Conservation (phyloP, 257 asterid genomes). For the Solanum peruvianum region DNA sequence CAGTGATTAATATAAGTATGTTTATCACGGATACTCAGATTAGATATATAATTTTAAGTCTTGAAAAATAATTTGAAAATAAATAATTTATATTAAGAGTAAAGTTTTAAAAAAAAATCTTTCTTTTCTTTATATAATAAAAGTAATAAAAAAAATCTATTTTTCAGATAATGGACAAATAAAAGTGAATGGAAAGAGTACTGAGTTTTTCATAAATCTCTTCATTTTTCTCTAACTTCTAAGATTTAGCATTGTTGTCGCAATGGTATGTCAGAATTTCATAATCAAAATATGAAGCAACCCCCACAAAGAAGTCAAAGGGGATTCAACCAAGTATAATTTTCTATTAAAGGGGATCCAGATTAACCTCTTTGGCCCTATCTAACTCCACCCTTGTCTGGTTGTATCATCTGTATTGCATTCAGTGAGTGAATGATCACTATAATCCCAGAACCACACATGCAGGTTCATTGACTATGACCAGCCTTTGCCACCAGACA, state of each 20-base stretch:
- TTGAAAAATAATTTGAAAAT: neutral
- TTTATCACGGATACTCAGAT: neutral
- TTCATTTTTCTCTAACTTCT: neutral
- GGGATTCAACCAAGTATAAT: neutral
- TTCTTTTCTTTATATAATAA: too few species aligned
- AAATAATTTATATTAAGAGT: neutral
- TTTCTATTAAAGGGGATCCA: neutral
- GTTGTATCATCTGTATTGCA: neutral
- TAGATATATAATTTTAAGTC: neutral
- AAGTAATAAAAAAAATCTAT: too few species aligned
- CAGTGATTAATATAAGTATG: neutral
- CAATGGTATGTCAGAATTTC: neutral
- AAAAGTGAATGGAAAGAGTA: neutral
- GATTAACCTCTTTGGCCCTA: neutral
- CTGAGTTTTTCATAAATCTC: neutral
- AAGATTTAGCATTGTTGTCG: too few species aligned
- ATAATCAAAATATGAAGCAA: neutral
- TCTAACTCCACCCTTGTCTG: neutral
- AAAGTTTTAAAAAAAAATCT: neutral
- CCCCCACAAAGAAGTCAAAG: neutral
- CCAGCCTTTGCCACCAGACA: neutral
- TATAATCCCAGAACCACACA: neutral
- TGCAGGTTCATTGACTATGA: neutral
- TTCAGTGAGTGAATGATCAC: neutral
- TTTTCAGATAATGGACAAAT: too few species aligned